Evolutionary conservation across 2,329 filamentous ascomycete genomes (phyloP).

Genomic region (Venturia effusa): DNA sequence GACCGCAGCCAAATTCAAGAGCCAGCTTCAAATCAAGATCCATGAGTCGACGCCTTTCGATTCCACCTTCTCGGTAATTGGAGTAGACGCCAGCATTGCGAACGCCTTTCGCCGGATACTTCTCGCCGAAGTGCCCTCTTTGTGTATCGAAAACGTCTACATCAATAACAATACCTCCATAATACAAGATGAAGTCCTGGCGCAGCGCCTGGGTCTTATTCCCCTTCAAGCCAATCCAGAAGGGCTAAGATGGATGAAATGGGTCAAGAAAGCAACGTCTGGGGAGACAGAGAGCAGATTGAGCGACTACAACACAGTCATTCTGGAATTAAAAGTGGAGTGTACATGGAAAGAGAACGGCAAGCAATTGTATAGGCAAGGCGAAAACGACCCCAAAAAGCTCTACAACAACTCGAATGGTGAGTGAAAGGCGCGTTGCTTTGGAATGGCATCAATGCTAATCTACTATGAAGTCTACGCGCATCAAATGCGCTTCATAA

Average conservation of each 20-base stretch:
- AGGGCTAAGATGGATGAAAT: constrained; percentile 72
- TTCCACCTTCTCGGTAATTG: constrained; percentile 80
- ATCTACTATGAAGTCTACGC: constrained; percentile 11
- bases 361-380: constrained; percentile 45
- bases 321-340: constrained; percentile 63
- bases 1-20: constrained; percentile 60
- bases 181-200: constrained; percentile 93
- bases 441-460: background rate
- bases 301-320: constrained; percentile 78
- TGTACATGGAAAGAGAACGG: constrained; percentile 67
- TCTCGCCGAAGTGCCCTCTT: constrained; percentile 83
- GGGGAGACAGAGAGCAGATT: constrained; percentile 32
- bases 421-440: constrained; percentile 13
- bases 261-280: constrained; percentile 60
- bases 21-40: constrained; percentile 64
- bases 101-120: constrained; percentile 97
- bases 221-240: constrained; percentile 72
- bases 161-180: constrained; percentile 95
- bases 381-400: constrained; percentile 70
- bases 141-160: constrained; percentile 90
- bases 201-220: constrained; percentile 79
- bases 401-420: constrained; percentile 72
- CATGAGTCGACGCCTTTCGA: constrained; percentile 72
- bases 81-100: constrained; percentile 82
- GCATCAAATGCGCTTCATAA: constrained; percentile 50